Evolutionary conservation across 106 monocot genomes (phyloP), one percentile per base, ranked within the genome.

Genomic region (Dioscorea dumetorum): DNA sequence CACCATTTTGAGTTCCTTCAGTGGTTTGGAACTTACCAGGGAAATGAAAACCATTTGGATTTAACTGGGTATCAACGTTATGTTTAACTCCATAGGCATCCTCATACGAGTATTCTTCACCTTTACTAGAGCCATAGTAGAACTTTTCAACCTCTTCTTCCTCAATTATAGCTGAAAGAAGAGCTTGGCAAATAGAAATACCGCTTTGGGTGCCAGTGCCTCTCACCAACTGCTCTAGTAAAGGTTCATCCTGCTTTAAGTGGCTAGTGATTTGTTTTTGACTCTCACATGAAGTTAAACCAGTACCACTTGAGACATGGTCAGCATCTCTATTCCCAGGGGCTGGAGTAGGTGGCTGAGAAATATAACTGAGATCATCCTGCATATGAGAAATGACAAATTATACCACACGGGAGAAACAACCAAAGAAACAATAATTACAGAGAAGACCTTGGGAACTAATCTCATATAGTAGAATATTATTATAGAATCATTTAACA

Each of bases 101-200:
- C 35, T 72, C 56, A n/a, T 41, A 41, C 18, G 32, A 50, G 14
- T 41, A 57, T 34, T 22, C 72, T 66, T 85, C 85, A 16, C 60
- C 67, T 35, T 50, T 64, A 61, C 64, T 60, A 34, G 32, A 73
- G 58, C 23, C 62, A 21, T 48, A 61, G 48, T 67, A 49, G 24
- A 79, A 60, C 61, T 56, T 72, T 32, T 84, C 82, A 23, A 82
- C 23, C 59, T 85, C 81, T 21, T 84, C 84, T 70, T 84, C 84
- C 13, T 72, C 79, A 62, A 88, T 88, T 48, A 88, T 76, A 58
- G 88, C 88, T 57, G 84, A 84, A 73, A 88, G 80, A 71, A 88
- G 84, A 70, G 75, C 62, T 77, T 88, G 88, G 63, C 84, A 79
- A 73, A 88, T 61, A 58, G 88, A 88, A 74, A 80, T 53, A 8